Evolutionary conservation across 495 filamentous ascomycete genomes (phyloP).

Genomic region (Parathielavia appendiculata): DNA sequence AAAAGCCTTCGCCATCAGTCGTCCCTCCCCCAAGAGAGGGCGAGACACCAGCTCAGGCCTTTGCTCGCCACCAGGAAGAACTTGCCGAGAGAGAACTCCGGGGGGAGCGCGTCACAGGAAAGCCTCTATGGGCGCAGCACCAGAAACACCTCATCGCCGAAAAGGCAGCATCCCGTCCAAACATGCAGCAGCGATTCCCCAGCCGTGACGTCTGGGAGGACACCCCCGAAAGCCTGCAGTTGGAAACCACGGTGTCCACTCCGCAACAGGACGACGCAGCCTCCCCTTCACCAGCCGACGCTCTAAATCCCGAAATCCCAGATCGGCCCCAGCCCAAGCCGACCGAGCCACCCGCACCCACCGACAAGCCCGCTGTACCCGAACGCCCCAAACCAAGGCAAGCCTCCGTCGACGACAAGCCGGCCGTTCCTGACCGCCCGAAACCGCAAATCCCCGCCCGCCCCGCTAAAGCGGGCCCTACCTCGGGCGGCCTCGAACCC

Average conservation of each 20-base stretch:
- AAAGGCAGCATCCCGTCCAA: slow-evolving; percentile 43
- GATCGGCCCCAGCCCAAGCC: slow-evolving; percentile 24
- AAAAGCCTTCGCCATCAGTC: slow-evolving; percentile 31
- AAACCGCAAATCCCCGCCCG: slow-evolving; percentile 77
- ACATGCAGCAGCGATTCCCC: slow-evolving; percentile 71
- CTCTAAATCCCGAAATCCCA: slow-evolving; percentile 15
- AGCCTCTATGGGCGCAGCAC: slow-evolving; percentile 42
- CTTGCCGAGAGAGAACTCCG: slow-evolving; percentile 47
- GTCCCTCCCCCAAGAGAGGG: slow-evolving; percentile 32
- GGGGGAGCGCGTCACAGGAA: slow-evolving; percentile 42
- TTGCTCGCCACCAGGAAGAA: slow-evolving; percentile 51
- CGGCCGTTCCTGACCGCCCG: slow-evolving; percentile 52
- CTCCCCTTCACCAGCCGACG: slow-evolving; percentile 18
- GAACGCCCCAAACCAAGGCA: slow-evolving; percentile 40
- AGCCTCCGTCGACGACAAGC: slow-evolving; percentile 44
- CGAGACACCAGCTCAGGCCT: slow-evolving; percentile 49
- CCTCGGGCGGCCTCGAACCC: slow-evolving; percentile 30
- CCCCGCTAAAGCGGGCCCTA: slow-evolving; percentile 52
- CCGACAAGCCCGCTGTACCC: slow-evolving; percentile 43
- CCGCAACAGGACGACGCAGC: slow-evolving; percentile 50
- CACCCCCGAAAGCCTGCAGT: slow-evolving; percentile 71
- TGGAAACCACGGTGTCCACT: slow-evolving; percentile 70
- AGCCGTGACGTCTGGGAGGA: slow-evolving; percentile 98
- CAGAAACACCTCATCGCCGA: slow-evolving; percentile 40
- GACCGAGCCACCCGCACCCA: background rate